Base-by-base conservation (phyloP, 306 rosid genomes). In the Neltuma alba region DNA sequence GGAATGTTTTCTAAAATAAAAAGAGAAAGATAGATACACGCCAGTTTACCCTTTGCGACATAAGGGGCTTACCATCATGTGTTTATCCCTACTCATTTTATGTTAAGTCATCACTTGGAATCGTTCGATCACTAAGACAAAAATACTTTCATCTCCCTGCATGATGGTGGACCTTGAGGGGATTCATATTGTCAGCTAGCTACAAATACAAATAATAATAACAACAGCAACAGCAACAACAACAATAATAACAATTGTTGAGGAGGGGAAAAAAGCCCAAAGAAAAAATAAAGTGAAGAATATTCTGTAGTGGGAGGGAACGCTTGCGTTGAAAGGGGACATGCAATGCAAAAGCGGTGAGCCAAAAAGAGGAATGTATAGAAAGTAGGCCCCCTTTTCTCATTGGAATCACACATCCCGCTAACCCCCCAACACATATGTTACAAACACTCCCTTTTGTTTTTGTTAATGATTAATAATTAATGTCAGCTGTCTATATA, bases 381-480 rank as follows among this genome's bases (percentile, higher is more conserved):
- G 92, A 92, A 90, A 90, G 97, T 87, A 90, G 85, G 86, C 89
- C 82, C 89, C 82, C 93, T 89, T 89, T 91, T 83, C 81, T 65
- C 87, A 69, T 81, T 85, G 74, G 86, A 89, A 88, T 85, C 77
- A 80, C 47, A 58, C 28, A 60, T 27, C 37, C 37, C 37, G 34
- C 47, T 36, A 65, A 65, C 30, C 37, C 48, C 72, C 70, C 7
- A 65, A n/a, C 30, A 21, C 25, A 64, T 28, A 20, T n/a, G 7
- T 65, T 0, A 7, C 36, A 60, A 28, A 60, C 20, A 14, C 65
- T 2, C 28, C 28, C 60, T 54, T 9, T 8, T n/a, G 2, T 21
- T 21, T 21, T 21, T 21, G 9, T 54, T 54, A n/a, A 54, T 50
- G 25, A 50, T 50, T 16, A 50, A 50, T 50, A 20, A 50, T 50